These are phyloP conservation scores for Paratrypanosoma confusum DNA, from an alignment of 208 protist species.

Conservation along the genomic window DNA sequence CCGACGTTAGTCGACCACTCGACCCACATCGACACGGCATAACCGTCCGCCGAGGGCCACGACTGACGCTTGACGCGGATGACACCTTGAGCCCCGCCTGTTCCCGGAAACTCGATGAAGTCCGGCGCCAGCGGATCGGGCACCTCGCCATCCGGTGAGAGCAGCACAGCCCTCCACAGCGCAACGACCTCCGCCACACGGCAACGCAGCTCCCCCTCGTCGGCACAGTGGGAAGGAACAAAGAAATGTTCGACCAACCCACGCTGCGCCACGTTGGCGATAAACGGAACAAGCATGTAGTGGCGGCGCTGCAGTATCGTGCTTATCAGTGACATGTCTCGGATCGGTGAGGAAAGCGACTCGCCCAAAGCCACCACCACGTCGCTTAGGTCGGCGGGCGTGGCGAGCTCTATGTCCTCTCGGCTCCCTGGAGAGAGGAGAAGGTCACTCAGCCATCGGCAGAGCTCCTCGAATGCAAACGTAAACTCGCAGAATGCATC, in stretches of 20 bases:
- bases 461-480: conserved; percentile 5
- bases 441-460: background rate
- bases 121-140: background rate
- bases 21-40: conserved; percentile 13
- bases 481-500: conserved; percentile 1
- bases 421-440: too few relatives aligned
- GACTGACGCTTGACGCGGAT: conserved; percentile 17
- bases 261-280: background rate
- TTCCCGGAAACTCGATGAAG: conserved; percentile 22
- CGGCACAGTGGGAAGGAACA: too few relatives aligned
- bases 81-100: conserved; percentile 22
- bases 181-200: background rate
- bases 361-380: background rate
- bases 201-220: background rate
- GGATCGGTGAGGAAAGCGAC: background rate
- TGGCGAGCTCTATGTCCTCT: background rate
- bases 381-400: background rate
- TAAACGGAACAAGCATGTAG: background rate
- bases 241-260: too few relatives aligned
- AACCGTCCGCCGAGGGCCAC: conserved; percentile 51
- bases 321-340: background rate
- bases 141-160: too few relatives aligned
- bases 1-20: background rate
- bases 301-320: background rate
- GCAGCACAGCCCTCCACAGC: too few relatives aligned